A percentile compares a stretch with the other conserved stretches of the same genome.
Evolutionary conservation across 2,329 filamentous ascomycete genomes (phyloP).

Genomic region (Aspergillus calidoustus): DNA sequence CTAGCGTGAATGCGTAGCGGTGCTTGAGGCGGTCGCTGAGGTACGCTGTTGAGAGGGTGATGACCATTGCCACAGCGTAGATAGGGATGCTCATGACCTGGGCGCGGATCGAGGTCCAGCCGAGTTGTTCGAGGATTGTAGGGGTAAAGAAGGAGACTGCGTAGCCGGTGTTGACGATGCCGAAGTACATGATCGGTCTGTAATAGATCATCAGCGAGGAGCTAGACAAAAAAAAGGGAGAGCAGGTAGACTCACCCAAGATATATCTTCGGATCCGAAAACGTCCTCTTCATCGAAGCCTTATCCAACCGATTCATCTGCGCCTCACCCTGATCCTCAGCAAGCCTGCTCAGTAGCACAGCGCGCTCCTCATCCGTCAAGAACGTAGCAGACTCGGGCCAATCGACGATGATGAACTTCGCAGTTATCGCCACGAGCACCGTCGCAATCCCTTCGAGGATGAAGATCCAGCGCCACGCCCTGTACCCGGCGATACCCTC

Average conservation of each 20-base stretch:
- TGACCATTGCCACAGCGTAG: conserved; percentile 33
- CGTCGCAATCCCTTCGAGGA: conserved; percentile 22
- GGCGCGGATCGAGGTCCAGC: conserved; percentile 35
- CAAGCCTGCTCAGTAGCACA: conserved; percentile 19
- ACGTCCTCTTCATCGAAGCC: conserved; percentile 12
- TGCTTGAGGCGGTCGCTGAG: conserved; percentile 20
- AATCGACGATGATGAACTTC: conserved; percentile 22
- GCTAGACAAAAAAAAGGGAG: not conserved
- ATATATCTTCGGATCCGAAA: conserved; percentile 24
- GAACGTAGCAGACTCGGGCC: conserved; percentile 22
- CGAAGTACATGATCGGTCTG: conserved; percentile 20
- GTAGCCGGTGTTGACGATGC: conserved; percentile 24
- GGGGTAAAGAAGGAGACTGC: conserved; percentile 34
- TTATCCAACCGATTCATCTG: conserved; percentile 16
- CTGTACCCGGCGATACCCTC: conserved; percentile 18
- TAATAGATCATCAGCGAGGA: not conserved
- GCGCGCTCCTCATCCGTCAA: conserved; percentile 20
- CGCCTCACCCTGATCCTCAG: conserved; percentile 20
- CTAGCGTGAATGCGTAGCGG: conserved; percentile 20
- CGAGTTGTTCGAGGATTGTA: conserved; percentile 38
- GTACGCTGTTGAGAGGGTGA: conserved; percentile 27
- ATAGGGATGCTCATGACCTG: conserved; percentile 41
- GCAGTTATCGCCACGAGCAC: conserved; percentile 20
- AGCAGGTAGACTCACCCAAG: conserved; percentile 25
- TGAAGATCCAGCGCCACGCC: conserved; percentile 25